These are phyloP conservation scores for Echinosophora koreensis DNA, from an alignment of 306 rosid genomes.

Conservation along the genomic window DNA sequence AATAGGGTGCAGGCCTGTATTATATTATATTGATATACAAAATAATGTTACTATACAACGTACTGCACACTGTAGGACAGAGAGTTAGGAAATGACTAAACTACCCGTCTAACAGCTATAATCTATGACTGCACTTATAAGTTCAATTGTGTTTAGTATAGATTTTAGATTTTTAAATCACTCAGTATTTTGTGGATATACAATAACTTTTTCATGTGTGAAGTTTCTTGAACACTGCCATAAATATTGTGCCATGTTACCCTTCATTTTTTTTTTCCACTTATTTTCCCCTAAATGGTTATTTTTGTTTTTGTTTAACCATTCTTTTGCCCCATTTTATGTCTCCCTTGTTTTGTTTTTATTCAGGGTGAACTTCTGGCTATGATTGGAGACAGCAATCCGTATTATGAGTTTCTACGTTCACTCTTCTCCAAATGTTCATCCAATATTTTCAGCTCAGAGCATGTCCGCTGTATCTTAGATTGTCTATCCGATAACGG, in stretches of 20 bases:
- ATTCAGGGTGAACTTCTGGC: slow-evolving; percentile 74
- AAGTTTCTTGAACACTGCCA: slow-evolving; percentile 27
- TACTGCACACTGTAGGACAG: neutral
- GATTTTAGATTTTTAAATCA: neutral
- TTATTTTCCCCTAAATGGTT: slow-evolving; percentile 18
- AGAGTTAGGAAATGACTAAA: neutral
- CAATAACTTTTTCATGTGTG: slow-evolving; percentile 2
- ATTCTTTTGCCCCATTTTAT: slow-evolving; percentile 9
- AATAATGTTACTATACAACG: neutral
- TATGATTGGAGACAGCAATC: slow-evolving; percentile 66
- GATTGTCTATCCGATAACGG: slow-evolving; percentile 57
- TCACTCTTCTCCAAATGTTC: slow-evolving; percentile 84
- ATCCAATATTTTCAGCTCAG: slow-evolving; percentile 77
- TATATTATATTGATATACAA: neutral
- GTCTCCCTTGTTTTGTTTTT: slow-evolving; percentile 18
- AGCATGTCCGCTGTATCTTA: slow-evolving; percentile 66
- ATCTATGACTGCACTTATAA: slow-evolving; percentile 32
- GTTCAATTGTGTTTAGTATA: neutral
- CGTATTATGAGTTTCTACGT: slow-evolving; percentile 68
- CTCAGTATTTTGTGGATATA: slow-evolving; percentile 10
- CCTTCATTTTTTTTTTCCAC: slow-evolving; percentile 22
- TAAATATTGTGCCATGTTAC: slow-evolving; percentile 25
- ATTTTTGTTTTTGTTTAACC: slow-evolving; percentile 28
- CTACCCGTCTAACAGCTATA: neutral
- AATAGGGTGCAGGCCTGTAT: neutral